Percentiles rank a stretch among this genome's conserved stretches.
Evolutionary conservation across 495 filamentous ascomycete species (phyloP).

Genomic region (Cercophora newfieldiana): DNA sequence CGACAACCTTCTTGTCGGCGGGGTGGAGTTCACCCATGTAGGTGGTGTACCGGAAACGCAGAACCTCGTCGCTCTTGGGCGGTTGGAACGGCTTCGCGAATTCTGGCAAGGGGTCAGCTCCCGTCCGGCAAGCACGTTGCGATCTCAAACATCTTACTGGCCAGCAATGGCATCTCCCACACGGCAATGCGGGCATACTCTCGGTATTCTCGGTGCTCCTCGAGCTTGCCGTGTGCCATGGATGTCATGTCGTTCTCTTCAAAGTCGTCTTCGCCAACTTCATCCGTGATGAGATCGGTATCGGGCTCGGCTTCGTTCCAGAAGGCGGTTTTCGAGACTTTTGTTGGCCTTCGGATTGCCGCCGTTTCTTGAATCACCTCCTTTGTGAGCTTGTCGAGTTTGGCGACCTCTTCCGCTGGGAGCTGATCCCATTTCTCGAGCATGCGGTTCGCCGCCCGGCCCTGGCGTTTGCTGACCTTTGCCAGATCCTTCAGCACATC

Average conservation of each 20-base stretch:
- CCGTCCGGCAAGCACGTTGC: neutral
- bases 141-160: slow-evolving; percentile 59
- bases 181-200: slow-evolving; percentile 84
- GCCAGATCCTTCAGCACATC: slow-evolving; percentile 20
- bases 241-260: slow-evolving; percentile 79
- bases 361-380: slow-evolving; percentile 8
- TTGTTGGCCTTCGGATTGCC: neutral
- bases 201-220: slow-evolving; percentile 84
- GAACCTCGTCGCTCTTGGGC: slow-evolving; percentile 61
- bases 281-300: slow-evolving; percentile 40
- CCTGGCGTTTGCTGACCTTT: slow-evolving; percentile 10
- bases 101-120: slow-evolving; percentile 48
- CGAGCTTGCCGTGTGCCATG: slow-evolving; percentile 80
- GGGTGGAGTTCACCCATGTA: slow-evolving; percentile 95
- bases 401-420: slow-evolving; percentile 10
- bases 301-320: slow-evolving; percentile 48
- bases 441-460: slow-evolving; percentile 1
- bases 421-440: slow-evolving; percentile 23
- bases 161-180: slow-evolving; percentile 94
- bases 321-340: slow-evolving; percentile 27
- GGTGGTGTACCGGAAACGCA: slow-evolving; percentile 95
- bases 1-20: slow-evolving; percentile 86
- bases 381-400: slow-evolving; percentile 17
- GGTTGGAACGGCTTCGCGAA: slow-evolving; percentile 78
- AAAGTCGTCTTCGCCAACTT: slow-evolving; percentile 43